These are phyloP conservation scores for Gamsiella multidivaricata DNA, from an alignment of 192 early-diverging fungal species.

Conservation along the genomic window DNA sequence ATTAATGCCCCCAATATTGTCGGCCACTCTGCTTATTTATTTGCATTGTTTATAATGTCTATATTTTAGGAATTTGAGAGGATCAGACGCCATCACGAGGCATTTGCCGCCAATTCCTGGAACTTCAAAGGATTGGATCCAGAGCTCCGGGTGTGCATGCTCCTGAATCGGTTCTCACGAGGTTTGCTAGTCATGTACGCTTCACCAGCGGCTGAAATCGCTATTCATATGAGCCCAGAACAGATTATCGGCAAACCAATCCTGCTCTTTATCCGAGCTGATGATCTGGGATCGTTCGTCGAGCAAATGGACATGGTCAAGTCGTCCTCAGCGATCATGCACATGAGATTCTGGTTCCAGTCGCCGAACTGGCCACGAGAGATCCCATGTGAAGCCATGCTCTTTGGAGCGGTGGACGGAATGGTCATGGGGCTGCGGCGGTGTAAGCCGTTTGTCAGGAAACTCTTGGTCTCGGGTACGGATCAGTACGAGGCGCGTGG, in stretches of 20 bases:
- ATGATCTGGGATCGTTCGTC: slow-evolving; percentile 35
- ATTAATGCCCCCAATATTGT: too few species aligned
- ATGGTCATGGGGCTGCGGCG: slow-evolving; percentile 12
- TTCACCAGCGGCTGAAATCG: slow-evolving; percentile 3
- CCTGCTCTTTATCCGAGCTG: slow-evolving; percentile 25
- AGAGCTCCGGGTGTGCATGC: slow-evolving; percentile 33
- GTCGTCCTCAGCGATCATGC: slow-evolving; percentile 16
- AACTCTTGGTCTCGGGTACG: not conserved
- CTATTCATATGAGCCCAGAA: slow-evolving; percentile 8
- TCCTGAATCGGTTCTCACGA: slow-evolving; percentile 39
- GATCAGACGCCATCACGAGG: slow-evolving; percentile 20
- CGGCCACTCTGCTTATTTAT: too few species aligned
- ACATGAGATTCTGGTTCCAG: slow-evolving; percentile 42
- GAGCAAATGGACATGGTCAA: slow-evolving; percentile 34
- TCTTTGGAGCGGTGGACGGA: slow-evolving; percentile 29
- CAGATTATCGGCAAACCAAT: slow-evolving; percentile 35
- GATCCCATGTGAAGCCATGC: slow-evolving; percentile 25
- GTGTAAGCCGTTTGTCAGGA: slow-evolving; percentile 16
- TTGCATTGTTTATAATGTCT: not conserved
- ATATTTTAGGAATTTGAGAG: slow-evolving; percentile 13
- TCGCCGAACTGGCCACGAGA: slow-evolving; percentile 14
- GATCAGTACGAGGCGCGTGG: not conserved
- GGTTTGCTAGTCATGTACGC: slow-evolving; percentile 31
- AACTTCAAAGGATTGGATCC: slow-evolving; percentile 15
- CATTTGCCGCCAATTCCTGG: slow-evolving; percentile 17